phyloP scores from a whole-genome alignment of 2,329 filamentous ascomycete species.

The Aureobasidium sp. region DNA sequence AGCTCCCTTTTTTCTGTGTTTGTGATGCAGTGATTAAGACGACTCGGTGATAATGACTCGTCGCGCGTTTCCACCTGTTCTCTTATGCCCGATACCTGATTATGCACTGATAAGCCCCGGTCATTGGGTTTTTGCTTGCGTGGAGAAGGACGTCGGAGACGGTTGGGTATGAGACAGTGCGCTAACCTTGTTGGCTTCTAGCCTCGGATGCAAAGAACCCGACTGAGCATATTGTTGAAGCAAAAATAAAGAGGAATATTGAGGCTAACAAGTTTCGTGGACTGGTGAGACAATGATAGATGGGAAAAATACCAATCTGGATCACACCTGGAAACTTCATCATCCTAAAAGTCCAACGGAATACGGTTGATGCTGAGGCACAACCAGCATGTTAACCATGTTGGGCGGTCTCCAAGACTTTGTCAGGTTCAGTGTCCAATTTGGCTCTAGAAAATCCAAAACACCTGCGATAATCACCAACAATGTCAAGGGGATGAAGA shows the following conservation, averaged over 20 bases:
- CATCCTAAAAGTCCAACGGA: too few species aligned
- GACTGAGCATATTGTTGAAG: background rate
- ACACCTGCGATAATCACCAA: too few species aligned
- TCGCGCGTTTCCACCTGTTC: background rate
- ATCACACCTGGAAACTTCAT: too few species aligned
- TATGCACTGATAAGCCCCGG: slow-evolving; percentile 6
- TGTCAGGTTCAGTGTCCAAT: too few species aligned
- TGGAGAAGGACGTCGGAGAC: background rate
- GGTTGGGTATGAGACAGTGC: background rate
- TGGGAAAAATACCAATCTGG: too few species aligned
- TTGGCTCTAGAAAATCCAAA: too few species aligned
- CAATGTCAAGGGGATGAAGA: too few species aligned
- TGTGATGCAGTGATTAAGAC: background rate
- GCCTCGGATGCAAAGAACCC: background rate
- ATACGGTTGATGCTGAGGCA: too few species aligned
- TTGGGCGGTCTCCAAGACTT: too few species aligned
- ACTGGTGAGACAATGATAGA: too few species aligned
- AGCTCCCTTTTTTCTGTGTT: background rate
- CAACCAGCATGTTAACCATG: too few species aligned
- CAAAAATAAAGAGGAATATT: background rate
- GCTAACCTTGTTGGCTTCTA: slow-evolving; percentile 3
- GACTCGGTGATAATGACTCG: background rate
- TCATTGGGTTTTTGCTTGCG: slow-evolving; percentile 4
- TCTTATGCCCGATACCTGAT: background rate
- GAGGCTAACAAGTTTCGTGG: background rate